Percentiles rank a stretch among this genome's conserved stretches.
These are phyloP conservation scores for Rosa hybrid DNA, from an alignment of 331 rosid genomes.

Conservation along the genomic window DNA sequence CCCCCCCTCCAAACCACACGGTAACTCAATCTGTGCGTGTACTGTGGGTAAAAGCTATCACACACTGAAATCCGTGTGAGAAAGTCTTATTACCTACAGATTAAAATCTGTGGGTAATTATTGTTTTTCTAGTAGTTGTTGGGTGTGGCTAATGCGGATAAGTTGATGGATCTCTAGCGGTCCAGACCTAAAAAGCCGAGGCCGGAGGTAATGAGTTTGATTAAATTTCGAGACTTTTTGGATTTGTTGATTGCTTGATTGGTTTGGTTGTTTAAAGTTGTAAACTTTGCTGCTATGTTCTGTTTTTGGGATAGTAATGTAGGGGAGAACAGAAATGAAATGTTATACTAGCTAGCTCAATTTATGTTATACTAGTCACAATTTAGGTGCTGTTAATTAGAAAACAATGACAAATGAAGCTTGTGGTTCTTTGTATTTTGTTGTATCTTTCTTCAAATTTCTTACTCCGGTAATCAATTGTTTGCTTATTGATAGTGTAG, in stretches of 20 bases:
- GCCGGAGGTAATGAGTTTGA: slow-evolving; percentile 49
- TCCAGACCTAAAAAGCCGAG: slow-evolving; percentile 57
- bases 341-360: not conserved
- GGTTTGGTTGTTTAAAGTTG: not conserved
- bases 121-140: too few relatives aligned
- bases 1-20: too few relatives aligned
- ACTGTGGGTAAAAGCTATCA: too few relatives aligned
- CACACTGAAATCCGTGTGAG: too few relatives aligned
- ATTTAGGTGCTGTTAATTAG: not conserved
- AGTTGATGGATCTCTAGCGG: slow-evolving; percentile 52
- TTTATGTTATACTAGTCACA: too few relatives aligned
- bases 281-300: not conserved
- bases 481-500: not conserved
- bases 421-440: not conserved
- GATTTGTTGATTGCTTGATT: not conserved
- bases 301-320: not conserved
- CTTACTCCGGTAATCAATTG: not conserved
- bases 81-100: too few relatives aligned
- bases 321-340: not conserved
- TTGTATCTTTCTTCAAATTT: not conserved
- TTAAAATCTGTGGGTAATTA: too few relatives aligned
- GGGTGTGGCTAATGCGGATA: slow-evolving; percentile 56
- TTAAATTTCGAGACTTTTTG: too few relatives aligned
- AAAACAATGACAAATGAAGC: not conserved
- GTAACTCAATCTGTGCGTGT: too few relatives aligned